Evolutionary conservation across 352 stramenopile genomes (phyloP).

Genomic region (Peronosclerospora sorghi): DNA sequence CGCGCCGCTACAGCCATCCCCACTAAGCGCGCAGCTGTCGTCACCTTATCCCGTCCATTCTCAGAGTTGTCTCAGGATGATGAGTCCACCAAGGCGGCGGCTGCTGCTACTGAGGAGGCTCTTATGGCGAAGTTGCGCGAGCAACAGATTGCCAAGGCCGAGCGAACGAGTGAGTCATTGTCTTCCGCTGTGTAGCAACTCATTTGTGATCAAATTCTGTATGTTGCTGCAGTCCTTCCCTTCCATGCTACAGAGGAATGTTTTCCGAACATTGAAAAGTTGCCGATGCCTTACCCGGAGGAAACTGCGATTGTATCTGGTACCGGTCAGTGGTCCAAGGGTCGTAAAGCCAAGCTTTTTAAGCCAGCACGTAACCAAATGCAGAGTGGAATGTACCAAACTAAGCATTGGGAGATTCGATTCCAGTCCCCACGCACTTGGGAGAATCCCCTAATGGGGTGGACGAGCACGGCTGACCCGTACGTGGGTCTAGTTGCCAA

Average conservation of each 20-base stretch:
- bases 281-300: conserved; percentile 46
- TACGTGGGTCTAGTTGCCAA: conserved; percentile 76
- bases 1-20: conserved; percentile 5
- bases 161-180: conserved; percentile 37
- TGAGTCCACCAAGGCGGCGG: conserved; percentile 28
- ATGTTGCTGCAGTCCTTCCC: conserved; percentile 39
- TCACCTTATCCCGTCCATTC: conserved; percentile 21
- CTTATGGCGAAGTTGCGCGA: conserved; percentile 43
- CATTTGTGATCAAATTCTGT: background rate
- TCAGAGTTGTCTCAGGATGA: conserved; percentile 36
- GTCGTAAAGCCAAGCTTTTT: conserved; percentile 61
- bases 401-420: conserved; percentile 79
- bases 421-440: conserved; percentile 71
- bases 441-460: conserved; percentile 92
- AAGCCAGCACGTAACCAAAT: conserved; percentile 76
- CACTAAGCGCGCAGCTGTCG: conserved; percentile 8
- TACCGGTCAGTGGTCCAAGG: conserved; percentile 45
- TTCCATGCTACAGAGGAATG: conserved; percentile 40
- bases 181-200: background rate
- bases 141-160: conserved; percentile 33
- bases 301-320: conserved; percentile 56
- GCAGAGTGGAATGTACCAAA: conserved; percentile 76
- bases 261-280: conserved; percentile 36
- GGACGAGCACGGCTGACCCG: conserved; percentile 84
- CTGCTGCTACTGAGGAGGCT: conserved; percentile 20